These are phyloP conservation scores for Candida sakaeoensis DNA, from an alignment of 805 yeast genomes.

Conservation along the genomic window DNA sequence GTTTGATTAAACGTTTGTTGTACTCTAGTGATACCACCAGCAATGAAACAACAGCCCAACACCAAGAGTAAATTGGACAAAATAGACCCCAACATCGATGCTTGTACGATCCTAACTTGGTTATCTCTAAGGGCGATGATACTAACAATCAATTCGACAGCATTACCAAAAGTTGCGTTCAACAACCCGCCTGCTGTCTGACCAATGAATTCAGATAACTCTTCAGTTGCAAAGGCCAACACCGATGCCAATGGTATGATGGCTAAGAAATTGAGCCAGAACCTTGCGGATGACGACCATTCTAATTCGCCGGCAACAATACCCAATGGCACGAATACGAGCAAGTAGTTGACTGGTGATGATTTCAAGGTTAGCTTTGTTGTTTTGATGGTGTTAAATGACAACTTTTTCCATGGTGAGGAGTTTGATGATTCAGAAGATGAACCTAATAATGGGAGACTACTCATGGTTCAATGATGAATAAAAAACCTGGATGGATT, in stretches of 20 bases:
- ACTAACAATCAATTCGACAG: constrained; percentile 93
- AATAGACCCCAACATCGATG: constrained; percentile 94
- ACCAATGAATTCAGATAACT: constrained; percentile 81
- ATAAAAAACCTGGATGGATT: neutral
- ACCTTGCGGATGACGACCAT: constrained; percentile 53
- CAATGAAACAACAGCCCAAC: constrained; percentile 90
- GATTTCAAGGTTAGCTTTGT: constrained; percentile 37
- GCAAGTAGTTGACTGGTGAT: constrained; percentile 71
- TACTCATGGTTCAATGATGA: constrained; percentile 6
- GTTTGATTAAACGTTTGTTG: constrained; percentile 92
- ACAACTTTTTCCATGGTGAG: neutral
- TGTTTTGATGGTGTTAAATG: constrained; percentile 10
- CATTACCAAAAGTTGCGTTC: constrained; percentile 97
- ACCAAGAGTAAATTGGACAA: constrained; percentile 85
- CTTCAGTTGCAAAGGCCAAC: constrained; percentile 91
- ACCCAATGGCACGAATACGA: constrained; percentile 88
- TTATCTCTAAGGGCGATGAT: constrained; percentile 81
- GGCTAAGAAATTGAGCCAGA: constrained; percentile 78
- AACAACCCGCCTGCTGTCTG: constrained; percentile 90
- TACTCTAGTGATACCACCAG: constrained; percentile 83
- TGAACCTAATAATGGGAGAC: constrained; percentile 10
- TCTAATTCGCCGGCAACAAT: constrained; percentile 61
- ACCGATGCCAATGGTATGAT: constrained; percentile 91
- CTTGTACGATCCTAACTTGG: constrained; percentile 92
- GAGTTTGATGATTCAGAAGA: neutral